Percentiles rank a stretch among this genome's conserved stretches.
Evolutionary conservation across 176 grass and related monocot species (phyloP).

Genomic region (Triticum turgidum): DNA sequence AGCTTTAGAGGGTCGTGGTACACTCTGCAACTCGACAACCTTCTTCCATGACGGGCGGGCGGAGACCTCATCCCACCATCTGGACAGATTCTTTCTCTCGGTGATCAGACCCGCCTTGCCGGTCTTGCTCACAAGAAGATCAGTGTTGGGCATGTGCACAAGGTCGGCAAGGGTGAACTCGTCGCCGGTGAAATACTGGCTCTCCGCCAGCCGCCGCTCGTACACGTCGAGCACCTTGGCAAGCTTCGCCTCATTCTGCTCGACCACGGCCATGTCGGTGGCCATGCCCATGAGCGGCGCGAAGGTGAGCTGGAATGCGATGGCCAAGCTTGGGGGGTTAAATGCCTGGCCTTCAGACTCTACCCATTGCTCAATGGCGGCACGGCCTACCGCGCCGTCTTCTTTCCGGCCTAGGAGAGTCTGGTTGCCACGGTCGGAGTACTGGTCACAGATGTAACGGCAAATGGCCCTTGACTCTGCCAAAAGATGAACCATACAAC

Average conservation of each 20-base stretch:
- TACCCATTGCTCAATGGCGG: conserved; percentile 80
- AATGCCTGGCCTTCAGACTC: conserved; percentile 83
- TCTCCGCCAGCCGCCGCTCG: conserved; percentile 59
- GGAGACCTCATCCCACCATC: conserved; percentile 90
- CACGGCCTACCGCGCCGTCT: conserved; percentile 56
- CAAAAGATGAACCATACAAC: conserved; percentile 23
- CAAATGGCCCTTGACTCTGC: conserved; percentile 91
- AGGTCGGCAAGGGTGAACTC: conserved; percentile 85
- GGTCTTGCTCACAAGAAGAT: conserved; percentile 51
- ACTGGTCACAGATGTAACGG: conserved; percentile 83
- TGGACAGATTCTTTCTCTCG: conserved; percentile 66
- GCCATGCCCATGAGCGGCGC: conserved; percentile 55
- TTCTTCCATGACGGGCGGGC: conserved; percentile 66
- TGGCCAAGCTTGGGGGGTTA: conserved; percentile 62
- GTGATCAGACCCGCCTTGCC: conserved; percentile 49
- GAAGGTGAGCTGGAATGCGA: conserved; percentile 81
- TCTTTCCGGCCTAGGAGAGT: conserved; percentile 57
- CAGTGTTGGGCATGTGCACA: conserved; percentile 73
- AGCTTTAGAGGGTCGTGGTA: conserved; percentile 37
- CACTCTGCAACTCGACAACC: conserved; percentile 61
- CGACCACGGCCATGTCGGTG: conserved; percentile 57
- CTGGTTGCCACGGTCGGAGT: conserved; percentile 49
- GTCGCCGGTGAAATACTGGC: conserved; percentile 67
- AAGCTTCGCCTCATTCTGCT: conserved; percentile 72
- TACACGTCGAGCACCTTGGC: conserved; percentile 87